Evolutionary conservation across 495 filamentous ascomycete genomes (phyloP), one percentile per base, ranked within the genome.

Genomic region (Ascodesmis nigricans): DNA sequence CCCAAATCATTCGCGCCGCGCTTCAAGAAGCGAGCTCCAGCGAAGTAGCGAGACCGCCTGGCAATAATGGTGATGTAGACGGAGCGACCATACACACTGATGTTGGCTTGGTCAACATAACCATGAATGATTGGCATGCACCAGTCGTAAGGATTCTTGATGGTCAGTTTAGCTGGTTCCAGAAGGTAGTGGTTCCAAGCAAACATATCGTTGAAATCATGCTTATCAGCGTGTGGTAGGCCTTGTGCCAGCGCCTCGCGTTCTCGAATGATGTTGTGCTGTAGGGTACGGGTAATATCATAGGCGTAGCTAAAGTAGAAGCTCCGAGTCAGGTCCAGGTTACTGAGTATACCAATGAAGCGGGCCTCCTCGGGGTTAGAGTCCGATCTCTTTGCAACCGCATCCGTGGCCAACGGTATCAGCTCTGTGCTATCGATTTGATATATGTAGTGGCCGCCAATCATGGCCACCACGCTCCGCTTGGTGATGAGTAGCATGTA

Each of bases 281-380:
- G 87, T 36, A 97, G 62, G 0, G 80, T 91, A 31, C 71, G 70
- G 15, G 87, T 97, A 49, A 95, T 78, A 47, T 95, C 78, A 55
- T 97, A 97, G 2, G 82, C 87, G 53, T 95, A 92, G 54, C 90
- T 93, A 58, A 93, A 97, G 58, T 97, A 97, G 53, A 97, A 95
- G 0, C 77, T 90, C 21, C 75, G 63, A 2, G 73, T 77, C 28
- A 97, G 57, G 52, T 97, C 87, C 6, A 97, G 64, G 46, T 91
- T 90, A 52, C 75, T 78, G 10, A 97, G 59, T 36, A 92, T 93
- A 19, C 69, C 65, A 27, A 93, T 65, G 53, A 83, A 95, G 29
- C 87, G 67, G 31, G 75, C 68, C 56, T 97, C 87, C 49, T 95
- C 87, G 0, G 78, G 65, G 49, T 91, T 82, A 31, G 62, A 59